Conservation (phyloP, 23 red algal genomes). For the Agarophyton chilense region DNA sequence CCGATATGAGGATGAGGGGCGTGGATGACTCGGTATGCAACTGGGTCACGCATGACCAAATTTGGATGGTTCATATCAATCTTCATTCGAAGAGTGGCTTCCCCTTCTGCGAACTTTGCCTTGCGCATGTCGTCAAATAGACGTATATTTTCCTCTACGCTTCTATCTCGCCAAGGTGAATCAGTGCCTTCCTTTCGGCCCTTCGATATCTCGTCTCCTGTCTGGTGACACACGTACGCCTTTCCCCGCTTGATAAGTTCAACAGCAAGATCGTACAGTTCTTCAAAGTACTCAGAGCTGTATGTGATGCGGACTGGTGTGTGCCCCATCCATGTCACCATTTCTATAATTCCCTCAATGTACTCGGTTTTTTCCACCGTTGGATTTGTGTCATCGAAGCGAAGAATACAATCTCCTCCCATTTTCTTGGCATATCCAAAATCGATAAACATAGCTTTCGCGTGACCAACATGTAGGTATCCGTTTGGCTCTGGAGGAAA, state of each 20-base stretch:
- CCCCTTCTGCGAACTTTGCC: constrained; percentile 88
- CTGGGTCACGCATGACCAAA: constrained; percentile 93
- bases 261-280: constrained; percentile 85
- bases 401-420: constrained; percentile 87
- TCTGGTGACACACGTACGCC: constrained; percentile 98
- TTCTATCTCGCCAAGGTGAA: constrained; percentile 89
- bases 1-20: constrained; percentile 88
- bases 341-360: constrained; percentile 88
- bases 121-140: constrained; percentile 93
- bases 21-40: constrained; percentile 96
- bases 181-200: constrained; percentile 77
- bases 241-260: constrained; percentile 90
- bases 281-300: constrained; percentile 98
- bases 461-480: constrained; percentile 94
- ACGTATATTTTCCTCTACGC: constrained; percentile 83
- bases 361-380: constrained; percentile 90
- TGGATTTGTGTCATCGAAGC: constrained; percentile 99
- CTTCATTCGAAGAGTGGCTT: constrained; percentile 97
- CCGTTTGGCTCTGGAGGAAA: constrained; percentile 99
- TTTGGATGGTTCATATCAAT: constrained; percentile 97
- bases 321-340: constrained; percentile 96
- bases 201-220: constrained; percentile 81
- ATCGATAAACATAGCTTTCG: constrained; percentile 99
- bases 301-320: constrained; percentile 85
- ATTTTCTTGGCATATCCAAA: constrained; percentile 94